These are phyloP conservation scores for Naganishia onofrii DNA, from an alignment of 768 basidiomycete species.

Conservation along the genomic window DNA sequence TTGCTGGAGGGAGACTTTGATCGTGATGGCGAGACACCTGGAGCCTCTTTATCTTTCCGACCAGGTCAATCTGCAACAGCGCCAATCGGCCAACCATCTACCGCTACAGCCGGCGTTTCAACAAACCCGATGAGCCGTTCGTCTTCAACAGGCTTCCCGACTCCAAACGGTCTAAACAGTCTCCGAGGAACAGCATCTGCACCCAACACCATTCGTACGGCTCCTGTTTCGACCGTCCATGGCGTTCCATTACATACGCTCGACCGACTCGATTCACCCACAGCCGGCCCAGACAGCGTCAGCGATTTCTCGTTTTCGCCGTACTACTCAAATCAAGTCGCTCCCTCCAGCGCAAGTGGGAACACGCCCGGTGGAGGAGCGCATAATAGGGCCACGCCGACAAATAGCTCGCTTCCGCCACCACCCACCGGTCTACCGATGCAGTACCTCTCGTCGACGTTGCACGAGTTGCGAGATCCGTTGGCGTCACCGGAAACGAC, in stretches of 20 bases:
- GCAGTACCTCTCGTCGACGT: slow-evolving; percentile 22
- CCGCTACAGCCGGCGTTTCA: slow-evolving; percentile 16
- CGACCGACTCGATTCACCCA: slow-evolving; percentile 13
- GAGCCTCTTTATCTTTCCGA: slow-evolving; percentile 25
- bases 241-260: slow-evolving; percentile 18
- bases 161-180: neutral
- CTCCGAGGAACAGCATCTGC: neutral
- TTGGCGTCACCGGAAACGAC: slow-evolving; percentile 16
- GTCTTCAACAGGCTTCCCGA: neutral
- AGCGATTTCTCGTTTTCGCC: slow-evolving; percentile 18
- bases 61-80: slow-evolving; percentile 19
- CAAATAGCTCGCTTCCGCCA: too few species aligned
- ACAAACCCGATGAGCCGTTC: slow-evolving; percentile 2
- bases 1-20: slow-evolving; percentile 22
- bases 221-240: slow-evolving; percentile 13
- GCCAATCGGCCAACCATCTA: slow-evolving; percentile 29
- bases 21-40: slow-evolving; percentile 23
- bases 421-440: neutral
- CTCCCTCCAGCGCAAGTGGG: neutral
- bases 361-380: slow-evolving; percentile 3
- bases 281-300: neutral
- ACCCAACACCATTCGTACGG: neutral
- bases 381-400: neutral
- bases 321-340: slow-evolving; percentile 1
- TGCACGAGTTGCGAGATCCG: slow-evolving; percentile 19